Conservation (phyloP, 805 yeast genomes). For the Torulaspora indica region DNA sequence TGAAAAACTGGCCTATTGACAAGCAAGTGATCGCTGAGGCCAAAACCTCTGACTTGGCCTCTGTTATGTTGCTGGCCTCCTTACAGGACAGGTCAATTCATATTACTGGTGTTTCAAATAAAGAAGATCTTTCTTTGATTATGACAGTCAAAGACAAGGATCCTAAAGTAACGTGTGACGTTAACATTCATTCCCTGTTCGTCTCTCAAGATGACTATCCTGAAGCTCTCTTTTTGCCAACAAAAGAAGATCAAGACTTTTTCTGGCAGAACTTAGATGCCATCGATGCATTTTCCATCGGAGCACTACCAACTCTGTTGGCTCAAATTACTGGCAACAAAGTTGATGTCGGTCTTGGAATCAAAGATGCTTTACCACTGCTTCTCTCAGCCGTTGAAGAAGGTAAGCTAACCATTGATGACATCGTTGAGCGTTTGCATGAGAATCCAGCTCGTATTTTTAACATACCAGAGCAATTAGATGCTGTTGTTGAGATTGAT, state of each 20-base stretch:
- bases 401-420: constrained; percentile 65
- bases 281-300: constrained; percentile 85
- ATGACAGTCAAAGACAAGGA: constrained; percentile 80
- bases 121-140: constrained; percentile 78
- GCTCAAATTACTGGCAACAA: constrained; percentile 61
- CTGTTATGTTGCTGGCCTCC: constrained; percentile 82
- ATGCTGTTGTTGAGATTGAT: constrained; percentile 72
- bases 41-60: constrained; percentile 85
- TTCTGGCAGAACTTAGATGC: constrained; percentile 71
- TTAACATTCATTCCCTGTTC: constrained; percentile 73
- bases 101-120: constrained; percentile 76
- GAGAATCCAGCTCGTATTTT: constrained; percentile 78
- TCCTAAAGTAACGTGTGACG: constrained; percentile 84
- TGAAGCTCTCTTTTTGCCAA: constrained; percentile 68
- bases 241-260: constrained; percentile 71
- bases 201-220: constrained; percentile 67
- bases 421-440: constrained; percentile 68
- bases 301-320: constrained; percentile 67
- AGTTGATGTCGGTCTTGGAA: constrained; percentile 68
- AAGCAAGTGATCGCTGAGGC: constrained; percentile 93
- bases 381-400: constrained; percentile 73
- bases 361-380: constrained; percentile 76
- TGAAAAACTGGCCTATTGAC: constrained; percentile 74
- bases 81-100: constrained; percentile 81
- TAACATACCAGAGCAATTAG: constrained; percentile 72